Percentiles rank a stretch among this genome's conserved stretches.
Evolutionary conservation across 2,329 filamentous ascomycete genomes (phyloP).

Genomic region (Diaporthe destruens): DNA sequence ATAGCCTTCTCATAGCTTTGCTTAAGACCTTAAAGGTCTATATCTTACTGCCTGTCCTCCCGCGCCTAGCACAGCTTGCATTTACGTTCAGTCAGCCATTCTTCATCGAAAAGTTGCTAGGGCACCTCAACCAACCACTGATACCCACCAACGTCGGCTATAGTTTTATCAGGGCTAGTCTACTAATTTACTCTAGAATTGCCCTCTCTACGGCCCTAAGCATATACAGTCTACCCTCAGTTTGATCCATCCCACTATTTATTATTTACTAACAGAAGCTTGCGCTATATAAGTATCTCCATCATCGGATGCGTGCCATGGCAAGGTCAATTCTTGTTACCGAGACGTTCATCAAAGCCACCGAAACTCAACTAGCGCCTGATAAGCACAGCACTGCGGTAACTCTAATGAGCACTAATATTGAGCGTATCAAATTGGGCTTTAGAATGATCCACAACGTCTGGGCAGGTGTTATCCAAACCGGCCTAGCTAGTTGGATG

Average conservation of each 20-base stretch:
- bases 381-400: conserved; percentile 50
- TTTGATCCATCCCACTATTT: conserved; percentile 12
- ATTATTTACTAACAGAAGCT: conserved; percentile 36
- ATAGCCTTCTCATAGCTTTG: conserved; percentile 49
- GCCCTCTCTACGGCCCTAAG: conserved; percentile 51
- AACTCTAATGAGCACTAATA: conserved; percentile 56
- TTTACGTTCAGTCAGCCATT: conserved; percentile 59
- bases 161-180: conserved; percentile 51
- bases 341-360: conserved; percentile 43
- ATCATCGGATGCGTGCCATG: conserved; percentile 31
- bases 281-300: background rate
- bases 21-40: conserved; percentile 49
- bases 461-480: conserved; percentile 52
- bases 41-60: conserved; percentile 52
- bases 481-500: conserved; percentile 51
- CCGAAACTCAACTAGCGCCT: conserved; percentile 34
- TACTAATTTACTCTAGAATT: conserved; percentile 51
- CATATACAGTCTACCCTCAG: conserved; percentile 45
- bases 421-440: conserved; percentile 51
- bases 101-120: conserved; percentile 55
- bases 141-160: conserved; percentile 48
- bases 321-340: conserved; percentile 44
- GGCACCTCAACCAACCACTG: conserved; percentile 48
- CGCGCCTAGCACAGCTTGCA: conserved; percentile 54
- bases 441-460: conserved; percentile 50